A percentile compares a stretch with the other conserved stretches of the same genome.
These are phyloP conservation scores for Oemleria cerasiformis DNA, from an alignment of 306 rosid genomes.

Conservation along the genomic window DNA sequence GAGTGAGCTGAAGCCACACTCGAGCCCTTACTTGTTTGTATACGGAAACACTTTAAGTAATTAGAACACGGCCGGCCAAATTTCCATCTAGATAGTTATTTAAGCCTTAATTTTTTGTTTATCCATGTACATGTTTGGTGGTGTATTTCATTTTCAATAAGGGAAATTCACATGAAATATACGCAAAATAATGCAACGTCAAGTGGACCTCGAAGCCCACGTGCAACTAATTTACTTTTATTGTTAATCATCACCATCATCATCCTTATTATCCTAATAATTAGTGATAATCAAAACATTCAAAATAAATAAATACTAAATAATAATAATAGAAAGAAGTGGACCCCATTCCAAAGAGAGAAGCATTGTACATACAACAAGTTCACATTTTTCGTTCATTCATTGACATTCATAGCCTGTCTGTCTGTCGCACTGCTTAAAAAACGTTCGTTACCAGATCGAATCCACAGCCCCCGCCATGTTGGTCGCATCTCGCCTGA, in stretches of 20 bases:
- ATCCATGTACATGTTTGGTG: neutral
- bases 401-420: neutral
- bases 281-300: neutral
- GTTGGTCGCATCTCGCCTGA: conserved; percentile 40
- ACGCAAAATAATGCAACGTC: neutral
- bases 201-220: neutral
- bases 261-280: neutral
- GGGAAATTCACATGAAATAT: neutral
- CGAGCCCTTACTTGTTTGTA: too few species aligned
- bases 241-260: neutral
- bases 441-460: conserved; percentile 11
- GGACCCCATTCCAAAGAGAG: neutral
- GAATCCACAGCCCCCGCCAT: conserved; percentile 27
- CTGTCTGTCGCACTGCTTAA: neutral
- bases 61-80: too few species aligned
- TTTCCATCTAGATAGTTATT: too few species aligned
- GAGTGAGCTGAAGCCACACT: too few species aligned
- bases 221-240: neutral
- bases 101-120: neutral
- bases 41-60: too few species aligned
- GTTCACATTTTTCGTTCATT: conserved; percentile 15
- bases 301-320: neutral
- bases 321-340: neutral
- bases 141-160: too few species aligned
- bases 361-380: neutral